Percentiles rank a stretch among this genome's conserved stretches.
Evolutionary conservation across 768 basidiomycete genomes (phyloP).

Genomic region (Pisolithus microcarpus): DNA sequence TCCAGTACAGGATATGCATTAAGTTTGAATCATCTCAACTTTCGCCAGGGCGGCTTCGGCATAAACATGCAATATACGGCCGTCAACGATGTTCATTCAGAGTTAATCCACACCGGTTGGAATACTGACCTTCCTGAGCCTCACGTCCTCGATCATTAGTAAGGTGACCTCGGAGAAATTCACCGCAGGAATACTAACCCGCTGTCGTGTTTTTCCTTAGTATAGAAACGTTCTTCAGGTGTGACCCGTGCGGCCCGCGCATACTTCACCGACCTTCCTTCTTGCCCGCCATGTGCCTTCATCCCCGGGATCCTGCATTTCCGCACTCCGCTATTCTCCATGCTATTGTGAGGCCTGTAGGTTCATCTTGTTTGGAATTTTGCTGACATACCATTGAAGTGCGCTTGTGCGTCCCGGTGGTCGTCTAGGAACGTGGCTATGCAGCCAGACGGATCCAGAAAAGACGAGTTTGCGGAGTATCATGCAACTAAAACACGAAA

Average conservation of each 20-base stretch:
- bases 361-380: conserved; percentile 1
- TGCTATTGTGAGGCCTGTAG: conserved; percentile 59
- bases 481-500: conserved; percentile 82
- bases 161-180: conserved; percentile 22
- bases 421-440: conserved; percentile 61
- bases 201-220: conserved; percentile 29
- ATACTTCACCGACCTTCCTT: conserved; percentile 80
- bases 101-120: conserved; percentile 73
- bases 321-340: conserved; percentile 88
- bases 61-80: conserved; percentile 39
- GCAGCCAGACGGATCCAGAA: conserved; percentile 64
- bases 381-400: conserved; percentile 36
- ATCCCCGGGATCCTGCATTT: conserved; percentile 75
- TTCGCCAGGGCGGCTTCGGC: conserved; percentile 42
- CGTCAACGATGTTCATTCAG: conserved; percentile 49
- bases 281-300: conserved; percentile 68
- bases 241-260: conserved; percentile 80
- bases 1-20: conserved; percentile 3
- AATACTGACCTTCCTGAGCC: conserved; percentile 81
- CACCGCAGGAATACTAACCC: conserved; percentile 12
- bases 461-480: conserved; percentile 83
- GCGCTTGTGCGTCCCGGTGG: conserved; percentile 80
- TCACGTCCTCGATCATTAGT: conserved; percentile 69
- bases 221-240: conserved; percentile 82
- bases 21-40: background rate